Evolutionary conservation across 305 asterid species (phyloP).

Genomic region (Ajuga reptans): DNA sequence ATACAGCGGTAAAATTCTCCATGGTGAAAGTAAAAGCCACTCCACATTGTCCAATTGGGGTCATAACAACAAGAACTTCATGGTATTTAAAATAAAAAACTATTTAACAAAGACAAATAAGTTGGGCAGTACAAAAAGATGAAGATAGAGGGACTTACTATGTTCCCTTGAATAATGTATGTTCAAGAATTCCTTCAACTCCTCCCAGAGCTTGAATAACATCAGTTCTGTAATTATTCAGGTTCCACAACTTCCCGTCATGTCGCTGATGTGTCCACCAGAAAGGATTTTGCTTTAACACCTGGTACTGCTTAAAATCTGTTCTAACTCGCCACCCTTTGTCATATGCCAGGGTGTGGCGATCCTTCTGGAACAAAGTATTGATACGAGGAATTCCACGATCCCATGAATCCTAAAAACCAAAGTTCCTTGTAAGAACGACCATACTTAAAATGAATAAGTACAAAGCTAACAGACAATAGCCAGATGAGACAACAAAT

Average conservation of each 20-base stretch:
- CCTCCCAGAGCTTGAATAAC: conserved; percentile 99
- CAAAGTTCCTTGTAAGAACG: conserved; percentile 1
- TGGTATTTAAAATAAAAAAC: not conserved
- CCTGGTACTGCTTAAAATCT: conserved; percentile 97
- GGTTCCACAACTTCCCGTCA: conserved; percentile 94
- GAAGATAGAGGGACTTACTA: conserved; percentile 47
- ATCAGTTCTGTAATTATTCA: conserved; percentile 94
- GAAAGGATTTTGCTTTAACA: conserved; percentile 94
- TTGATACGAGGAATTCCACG: conserved; percentile 98
- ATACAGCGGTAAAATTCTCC: not conserved
- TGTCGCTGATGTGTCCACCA: conserved; percentile 99
- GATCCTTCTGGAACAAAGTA: conserved; percentile 93
- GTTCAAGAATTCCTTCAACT: conserved; percentile 99
- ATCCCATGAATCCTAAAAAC: conserved; percentile 93
- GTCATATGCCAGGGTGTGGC: conserved; percentile 98
- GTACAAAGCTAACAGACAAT: not conserved
- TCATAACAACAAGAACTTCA: not conserved
- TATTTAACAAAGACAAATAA: not conserved
- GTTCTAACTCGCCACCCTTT: conserved; percentile 99
- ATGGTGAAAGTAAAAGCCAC: not conserved
- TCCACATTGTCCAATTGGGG: not conserved
- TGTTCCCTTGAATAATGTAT: conserved; percentile 93
- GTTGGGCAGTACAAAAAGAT: not conserved
- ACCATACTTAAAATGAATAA: not conserved
- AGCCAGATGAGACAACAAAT: not conserved